A percentile compares a stretch with the other conserved stretches of the same genome.
Evolutionary conservation across 1,284 basidiomycete genomes (phyloP).

Genomic region (Cutaneotrichosporon sp.): DNA sequence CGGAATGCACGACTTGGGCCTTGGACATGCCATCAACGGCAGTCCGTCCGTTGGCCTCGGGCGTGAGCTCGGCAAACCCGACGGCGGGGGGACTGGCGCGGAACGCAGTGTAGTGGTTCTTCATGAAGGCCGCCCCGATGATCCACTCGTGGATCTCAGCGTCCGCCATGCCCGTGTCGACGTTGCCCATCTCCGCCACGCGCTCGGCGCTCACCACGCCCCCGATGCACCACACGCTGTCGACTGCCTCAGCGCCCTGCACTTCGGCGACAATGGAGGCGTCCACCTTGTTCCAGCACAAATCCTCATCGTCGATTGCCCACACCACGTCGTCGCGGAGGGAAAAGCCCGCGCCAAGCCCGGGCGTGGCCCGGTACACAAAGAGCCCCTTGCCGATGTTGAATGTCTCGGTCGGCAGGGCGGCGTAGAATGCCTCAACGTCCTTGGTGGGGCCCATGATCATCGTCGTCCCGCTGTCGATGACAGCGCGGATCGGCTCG

Average conservation of each 20-base stretch:
- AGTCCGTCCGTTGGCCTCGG: not conserved
- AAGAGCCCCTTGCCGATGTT: not conserved
- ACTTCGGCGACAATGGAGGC: no score
- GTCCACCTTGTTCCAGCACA: not conserved
- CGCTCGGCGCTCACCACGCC: not conserved
- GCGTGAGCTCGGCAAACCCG: constrained; percentile 67
- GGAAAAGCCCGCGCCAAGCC: not conserved
- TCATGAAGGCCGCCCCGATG: constrained; percentile 57
- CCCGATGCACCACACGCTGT: not conserved
- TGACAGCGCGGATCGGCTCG: not conserved
- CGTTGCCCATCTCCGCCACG: not conserved
- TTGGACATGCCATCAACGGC: no score
- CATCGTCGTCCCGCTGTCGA: constrained; percentile 36
- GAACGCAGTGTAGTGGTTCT: constrained; percentile 86
- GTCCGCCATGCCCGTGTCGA: not conserved
- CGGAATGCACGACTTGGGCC: no score
- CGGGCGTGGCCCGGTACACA: not conserved
- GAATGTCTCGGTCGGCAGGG: constrained; percentile 18
- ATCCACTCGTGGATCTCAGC: constrained; percentile 55
- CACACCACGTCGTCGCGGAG: no score
- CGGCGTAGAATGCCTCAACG: constrained; percentile 26
- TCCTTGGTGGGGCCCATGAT: constrained; percentile 22
- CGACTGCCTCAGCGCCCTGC: not conserved
- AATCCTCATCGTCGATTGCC: constrained; percentile 11
- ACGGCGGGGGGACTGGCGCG: constrained; percentile 72